These are phyloP conservation scores for Citrus australasica DNA, from an alignment of 345 rosid species.

Conservation along the genomic window DNA sequence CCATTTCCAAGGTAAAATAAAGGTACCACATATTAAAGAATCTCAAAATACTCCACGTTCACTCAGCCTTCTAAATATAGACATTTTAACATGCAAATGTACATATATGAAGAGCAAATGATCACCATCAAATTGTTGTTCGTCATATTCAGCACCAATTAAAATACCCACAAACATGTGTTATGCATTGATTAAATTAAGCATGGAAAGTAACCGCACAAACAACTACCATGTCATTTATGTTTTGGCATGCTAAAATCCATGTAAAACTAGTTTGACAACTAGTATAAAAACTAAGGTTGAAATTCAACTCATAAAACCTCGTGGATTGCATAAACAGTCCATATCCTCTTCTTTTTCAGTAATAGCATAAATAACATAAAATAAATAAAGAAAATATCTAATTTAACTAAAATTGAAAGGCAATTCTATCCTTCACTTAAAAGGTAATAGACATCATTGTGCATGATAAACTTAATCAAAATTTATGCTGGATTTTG, in stretches of 20 bases:
- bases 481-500: not conserved
- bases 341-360: not conserved
- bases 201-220: not conserved
- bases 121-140: not conserved
- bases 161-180: not conserved
- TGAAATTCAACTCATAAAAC: not conserved
- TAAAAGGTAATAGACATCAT: not conserved
- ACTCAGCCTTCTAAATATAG: not conserved
- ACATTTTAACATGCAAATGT: not conserved
- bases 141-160: not conserved
- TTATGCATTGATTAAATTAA: not conserved
- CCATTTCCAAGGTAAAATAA: not conserved
- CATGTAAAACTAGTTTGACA: not conserved
- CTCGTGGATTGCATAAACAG: no score
- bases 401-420: not conserved
- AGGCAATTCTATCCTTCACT: not conserved
- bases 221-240: not conserved
- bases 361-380: not conserved
- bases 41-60: not conserved
- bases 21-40: not conserved
- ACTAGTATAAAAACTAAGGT: not conserved
- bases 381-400: not conserved
- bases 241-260: not conserved
- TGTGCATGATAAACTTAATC: not conserved
- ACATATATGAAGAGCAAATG: not conserved